Evolutionary conservation across 148 eudicot genomes (phyloP).

Genomic region (Mesembryanthemum crystallinum): DNA sequence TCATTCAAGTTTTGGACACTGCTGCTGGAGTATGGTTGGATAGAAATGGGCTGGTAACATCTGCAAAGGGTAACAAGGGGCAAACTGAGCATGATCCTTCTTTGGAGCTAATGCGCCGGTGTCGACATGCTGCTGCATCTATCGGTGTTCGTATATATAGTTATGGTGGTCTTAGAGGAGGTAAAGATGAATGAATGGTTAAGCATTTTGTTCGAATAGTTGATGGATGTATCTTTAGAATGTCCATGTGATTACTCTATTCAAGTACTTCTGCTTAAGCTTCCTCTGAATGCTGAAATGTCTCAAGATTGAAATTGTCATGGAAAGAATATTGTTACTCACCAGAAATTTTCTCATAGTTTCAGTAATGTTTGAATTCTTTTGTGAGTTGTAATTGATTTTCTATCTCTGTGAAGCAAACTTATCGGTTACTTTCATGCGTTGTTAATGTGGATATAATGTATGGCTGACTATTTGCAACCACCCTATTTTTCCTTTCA

Average conservation of each 20-base stretch:
- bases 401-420: not conserved
- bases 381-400: not conserved
- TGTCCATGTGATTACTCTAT: not conserved
- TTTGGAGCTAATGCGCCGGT: conserved; percentile 84
- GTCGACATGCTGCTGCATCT: conserved; percentile 97
- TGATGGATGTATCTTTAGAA: not conserved
- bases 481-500: not conserved
- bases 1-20: conserved; percentile 80
- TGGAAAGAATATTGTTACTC: not conserved
- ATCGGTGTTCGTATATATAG: conserved; percentile 66
- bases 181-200: conserved; percentile 28
- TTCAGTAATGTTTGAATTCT: not conserved
- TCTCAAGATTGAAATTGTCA: not conserved
- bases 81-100: conserved; percentile 59
- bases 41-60: conserved; percentile 83
- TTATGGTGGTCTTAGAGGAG: conserved; percentile 95
- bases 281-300: not conserved
- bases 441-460: not conserved
- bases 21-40: conserved; percentile 99
- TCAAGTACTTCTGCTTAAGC: not conserved
- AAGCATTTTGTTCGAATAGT: not conserved
- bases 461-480: not conserved
- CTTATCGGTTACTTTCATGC: not conserved
- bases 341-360: not conserved
- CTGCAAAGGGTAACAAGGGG: conserved; percentile 62